phyloP scores from a whole-genome alignment of 2,329 filamentous ascomycete genomes.

The Xylariomycetidae sp. region DNA sequence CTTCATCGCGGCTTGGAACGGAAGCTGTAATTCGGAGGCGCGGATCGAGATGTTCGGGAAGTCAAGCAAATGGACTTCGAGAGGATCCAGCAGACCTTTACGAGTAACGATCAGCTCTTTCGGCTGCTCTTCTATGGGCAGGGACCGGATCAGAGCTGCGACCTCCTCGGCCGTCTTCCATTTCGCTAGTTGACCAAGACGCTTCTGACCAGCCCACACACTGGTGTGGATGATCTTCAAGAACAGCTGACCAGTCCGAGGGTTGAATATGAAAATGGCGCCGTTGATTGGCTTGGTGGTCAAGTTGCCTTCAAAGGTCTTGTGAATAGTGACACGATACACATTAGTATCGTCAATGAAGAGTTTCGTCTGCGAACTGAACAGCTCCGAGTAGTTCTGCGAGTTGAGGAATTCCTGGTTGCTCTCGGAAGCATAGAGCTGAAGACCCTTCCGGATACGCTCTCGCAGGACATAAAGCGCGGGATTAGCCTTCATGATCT shows the following conservation, averaged over 20 bases:
- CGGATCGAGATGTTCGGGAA: constrained; percentile 99
- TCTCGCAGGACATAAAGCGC: constrained; percentile 93
- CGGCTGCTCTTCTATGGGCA: constrained; percentile 96
- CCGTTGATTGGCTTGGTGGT: constrained; percentile 99
- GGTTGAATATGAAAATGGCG: constrained; percentile 99
- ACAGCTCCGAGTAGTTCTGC: constrained; percentile 97
- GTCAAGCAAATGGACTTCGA: constrained; percentile 94
- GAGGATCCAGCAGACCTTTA: constrained; percentile 92
- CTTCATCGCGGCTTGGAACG: constrained; percentile 99
- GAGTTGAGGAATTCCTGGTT: constrained; percentile 99
- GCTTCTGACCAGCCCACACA: constrained; percentile 98
- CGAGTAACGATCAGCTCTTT: constrained; percentile 98
- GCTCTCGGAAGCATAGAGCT: constrained; percentile 96
- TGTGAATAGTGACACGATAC: constrained; percentile 98
- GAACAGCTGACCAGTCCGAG: constrained; percentile 95
- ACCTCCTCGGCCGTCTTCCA: constrained; percentile 99
- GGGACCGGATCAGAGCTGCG: constrained; percentile 87
- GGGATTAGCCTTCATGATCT: constrained; percentile 99
- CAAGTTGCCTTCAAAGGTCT: constrained; percentile 98
- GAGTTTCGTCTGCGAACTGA: constrained; percentile 97
- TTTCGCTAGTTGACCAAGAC: constrained; percentile 95
- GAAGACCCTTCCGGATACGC: constrained; percentile 96
- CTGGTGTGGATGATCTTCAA: constrained; percentile 99
- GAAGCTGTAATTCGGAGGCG: constrained; percentile 91
- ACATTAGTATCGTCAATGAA: constrained; percentile 99